Conservation (phyloP, 1,284 basidiomycete genomes). For the Amylostereum areolatum region DNA sequence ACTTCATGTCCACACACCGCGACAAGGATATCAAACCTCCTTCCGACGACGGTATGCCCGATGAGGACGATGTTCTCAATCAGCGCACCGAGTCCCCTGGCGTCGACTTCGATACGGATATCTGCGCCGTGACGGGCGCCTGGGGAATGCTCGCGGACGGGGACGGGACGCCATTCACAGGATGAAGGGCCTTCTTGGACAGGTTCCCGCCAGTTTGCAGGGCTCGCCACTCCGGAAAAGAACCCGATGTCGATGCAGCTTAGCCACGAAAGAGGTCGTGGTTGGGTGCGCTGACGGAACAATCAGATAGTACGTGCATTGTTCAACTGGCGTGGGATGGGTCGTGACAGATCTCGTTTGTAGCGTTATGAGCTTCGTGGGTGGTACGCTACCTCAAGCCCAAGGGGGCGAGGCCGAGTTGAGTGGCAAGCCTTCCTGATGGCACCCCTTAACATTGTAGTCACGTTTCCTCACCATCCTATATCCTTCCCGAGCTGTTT, state of each 20-base stretch:
- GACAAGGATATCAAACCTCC: constrained; percentile 35
- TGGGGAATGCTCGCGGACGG: constrained; percentile 59
- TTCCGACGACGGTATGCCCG: constrained; percentile 21
- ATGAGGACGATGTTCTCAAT: constrained; percentile 20
- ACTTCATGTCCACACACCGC: constrained; percentile 72
- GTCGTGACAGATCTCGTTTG: constrained; percentile 5
- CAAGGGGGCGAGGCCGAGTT: no score
- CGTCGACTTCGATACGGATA: constrained; percentile 56
- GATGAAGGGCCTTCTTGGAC: constrained; percentile 53
- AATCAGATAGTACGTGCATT: constrained; percentile 67
- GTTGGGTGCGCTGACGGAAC: constrained; percentile 85
- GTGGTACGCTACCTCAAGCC: no score
- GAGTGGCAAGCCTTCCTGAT: no score
- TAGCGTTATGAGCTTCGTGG: constrained; percentile 73
- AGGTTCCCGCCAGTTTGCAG: constrained; percentile 57
- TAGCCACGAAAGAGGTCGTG: constrained; percentile 80
- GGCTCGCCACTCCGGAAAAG: constrained; percentile 75
- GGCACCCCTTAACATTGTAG: no score
- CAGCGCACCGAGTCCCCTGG: constrained; percentile 19
- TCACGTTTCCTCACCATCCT: no score
- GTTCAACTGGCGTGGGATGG: constrained; percentile 2
- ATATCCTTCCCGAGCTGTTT: no score
- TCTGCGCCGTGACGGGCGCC: constrained; percentile 57
- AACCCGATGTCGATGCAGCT: constrained; percentile 87
- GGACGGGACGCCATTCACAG: constrained; percentile 25